Base-by-base conservation (phyloP, 495 filamentous ascomycete genomes). In the Clavariopsis aquatica region DNA sequence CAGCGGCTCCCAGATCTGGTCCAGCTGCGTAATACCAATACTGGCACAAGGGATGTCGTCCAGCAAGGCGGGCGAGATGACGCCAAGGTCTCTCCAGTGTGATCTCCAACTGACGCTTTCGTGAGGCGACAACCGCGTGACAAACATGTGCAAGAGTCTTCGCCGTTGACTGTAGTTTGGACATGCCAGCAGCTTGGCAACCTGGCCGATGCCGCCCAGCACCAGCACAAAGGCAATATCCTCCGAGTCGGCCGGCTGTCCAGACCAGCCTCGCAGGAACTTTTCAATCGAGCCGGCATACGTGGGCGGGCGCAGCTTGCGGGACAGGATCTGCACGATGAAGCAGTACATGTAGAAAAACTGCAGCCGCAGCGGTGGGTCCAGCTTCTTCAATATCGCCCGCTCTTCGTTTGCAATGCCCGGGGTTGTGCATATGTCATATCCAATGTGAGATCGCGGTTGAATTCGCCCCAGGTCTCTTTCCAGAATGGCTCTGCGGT, bases 311-410 rank as follows among this genome's bases (percentile, higher is more conserved):
- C 62, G 55, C 24, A 69, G 46, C 57, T 69, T 69, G 24, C 66
- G 49, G 17, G 49, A 45, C 34, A 69, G 43, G 6, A 69, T 62
- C 52, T 69, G 66, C 22, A 69, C 38, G 19, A 69, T 65, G 52
- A 69, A 69, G 66, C 55, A 65, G 45, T 69, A 69, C 66, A 69
- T 69, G 62, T 59, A 69, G 27, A 52, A 69, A 52, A 59, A 69
- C 38, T 64, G 66, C 41, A 69, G 23, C 5, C 66, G 61, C 27
- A 69, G 28, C 22, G 49, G 57, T 19, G 49, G 57, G 46, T 69
- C 66, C 46, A 65, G 36, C 17, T 47, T 22, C 31, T 57, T 64
- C 19, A 69, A 22, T 17, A 69, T 65, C 6, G 27, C 36, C 28
- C 52, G 55, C 49, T 69, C 66, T 47, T 61, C 27, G 13, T 53